Base-by-base conservation (phyloP, 768 basidiomycete species). In the Podaxis sp. region DNA sequence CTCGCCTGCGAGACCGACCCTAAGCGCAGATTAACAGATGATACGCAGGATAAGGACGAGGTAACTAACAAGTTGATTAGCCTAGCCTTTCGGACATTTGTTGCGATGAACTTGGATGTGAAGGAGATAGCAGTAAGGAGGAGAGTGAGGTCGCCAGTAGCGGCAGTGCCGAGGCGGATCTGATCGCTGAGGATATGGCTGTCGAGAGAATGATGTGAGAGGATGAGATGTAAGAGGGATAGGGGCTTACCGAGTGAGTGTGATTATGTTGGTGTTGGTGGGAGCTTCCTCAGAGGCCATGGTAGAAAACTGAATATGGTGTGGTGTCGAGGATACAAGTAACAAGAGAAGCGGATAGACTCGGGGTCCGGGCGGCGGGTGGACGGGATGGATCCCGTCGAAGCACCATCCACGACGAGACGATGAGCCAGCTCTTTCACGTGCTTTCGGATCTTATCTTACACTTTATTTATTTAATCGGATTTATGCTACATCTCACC, bases 101-200 rank as follows among this genome's bases (percentile, higher is more conserved):
- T 95, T 2, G 95, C 93, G 71, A 98, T 98, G 81, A 98, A 98
- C 76, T 94, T 95, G 78, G 91, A 94, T 35, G 93, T 93, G 64
- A 94, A 87, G 73, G 97, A 94, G 72, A 99, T 98, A 50, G 95
- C 96, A 62, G 89, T 96, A 65, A 99, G 83, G 59, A 99, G 84
- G 62, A 98, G 76, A 3, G 97, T 98, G 57, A 98, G 79, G 77
- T 98, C 97, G 61, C 97, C 96, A 0, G 93, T 93, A 5, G 95
- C 95, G 4, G 84, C 75, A 9, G 86, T 74, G 40, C 95, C 95
- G 28, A 95, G 79, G 60, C 88, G 87, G 65, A 91, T 74, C 74
- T 96, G 94, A 69, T 93, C 90, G 57, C 80, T 79, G 50, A 98
- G 83, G 71, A 98, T 91, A 80, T 97, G 93, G 51, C 58, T 65